These are phyloP conservation scores for Kluyveromyces sp. DNA, from an alignment of 1,139 yeast genomes.

Conservation along the genomic window DNA sequence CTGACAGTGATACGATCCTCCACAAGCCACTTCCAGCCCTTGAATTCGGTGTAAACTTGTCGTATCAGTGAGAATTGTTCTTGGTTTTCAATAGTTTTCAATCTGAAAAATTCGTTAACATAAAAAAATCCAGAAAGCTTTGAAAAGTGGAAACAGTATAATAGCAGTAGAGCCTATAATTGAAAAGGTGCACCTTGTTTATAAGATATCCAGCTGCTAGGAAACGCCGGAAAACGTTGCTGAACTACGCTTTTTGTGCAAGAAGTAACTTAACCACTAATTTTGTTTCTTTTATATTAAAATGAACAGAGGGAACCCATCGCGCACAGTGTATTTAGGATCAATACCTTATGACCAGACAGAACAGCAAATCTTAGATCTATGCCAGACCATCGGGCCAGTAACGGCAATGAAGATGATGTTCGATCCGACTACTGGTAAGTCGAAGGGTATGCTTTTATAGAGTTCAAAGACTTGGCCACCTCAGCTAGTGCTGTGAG, in stretches of 20 bases:
- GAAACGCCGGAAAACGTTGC: neutral
- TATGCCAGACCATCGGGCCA: conserved; percentile 54
- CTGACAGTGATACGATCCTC: too few relatives aligned
- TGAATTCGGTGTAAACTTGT: too few relatives aligned
- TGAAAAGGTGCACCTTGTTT: too few relatives aligned
- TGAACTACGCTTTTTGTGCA: too few relatives aligned
- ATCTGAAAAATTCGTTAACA: too few relatives aligned
- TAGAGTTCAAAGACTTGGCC: conserved; percentile 66
- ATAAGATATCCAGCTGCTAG: neutral
- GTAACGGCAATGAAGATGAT: conserved; percentile 67
- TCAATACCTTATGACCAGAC: conserved; percentile 71
- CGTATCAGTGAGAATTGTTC: too few relatives aligned
- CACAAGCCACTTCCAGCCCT: too few relatives aligned
- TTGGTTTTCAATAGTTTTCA: too few relatives aligned
- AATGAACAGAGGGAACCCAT: conserved; percentile 22
- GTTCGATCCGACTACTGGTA: conserved; percentile 85
- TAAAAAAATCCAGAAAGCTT: too few relatives aligned
- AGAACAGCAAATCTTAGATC: conserved; percentile 70
- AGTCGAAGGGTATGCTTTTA: conserved; percentile 82
- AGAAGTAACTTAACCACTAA: too few relatives aligned
- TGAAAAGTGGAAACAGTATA: too few relatives aligned
- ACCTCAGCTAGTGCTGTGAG: conserved; percentile 90
- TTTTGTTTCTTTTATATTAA: neutral
- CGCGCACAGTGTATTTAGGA: conserved; percentile 50
- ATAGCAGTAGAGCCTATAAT: too few relatives aligned